A percentile compares a stretch with the other conserved stretches of the same genome.
Conservation (phyloP, 495 filamentous ascomycete genomes). For the Pseudomonodictys pantanalensis region DNA sequence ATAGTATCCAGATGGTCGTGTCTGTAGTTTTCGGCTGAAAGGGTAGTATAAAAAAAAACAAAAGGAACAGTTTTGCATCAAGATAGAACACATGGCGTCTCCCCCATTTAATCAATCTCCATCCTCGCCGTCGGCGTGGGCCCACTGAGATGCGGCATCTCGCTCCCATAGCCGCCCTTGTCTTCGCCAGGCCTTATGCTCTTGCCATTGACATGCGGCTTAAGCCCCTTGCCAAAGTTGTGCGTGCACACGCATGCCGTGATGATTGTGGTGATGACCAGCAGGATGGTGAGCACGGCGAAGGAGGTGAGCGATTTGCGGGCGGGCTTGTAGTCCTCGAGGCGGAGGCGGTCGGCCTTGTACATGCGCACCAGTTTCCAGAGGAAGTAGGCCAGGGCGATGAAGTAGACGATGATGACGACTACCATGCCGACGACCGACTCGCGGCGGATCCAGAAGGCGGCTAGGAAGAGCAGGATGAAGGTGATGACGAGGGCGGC, state of each 20-base stretch:
- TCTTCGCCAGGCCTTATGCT: conserved; percentile 67
- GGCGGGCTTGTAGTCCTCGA: conserved; percentile 64
- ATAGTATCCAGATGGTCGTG: not conserved
- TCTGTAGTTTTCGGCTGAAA: not conserved
- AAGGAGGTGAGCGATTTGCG: conserved; percentile 83
- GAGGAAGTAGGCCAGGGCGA: conserved; percentile 89
- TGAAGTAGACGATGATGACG: conserved; percentile 84
- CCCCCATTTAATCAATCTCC: conserved; percentile 70
- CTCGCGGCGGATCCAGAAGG: conserved; percentile 79
- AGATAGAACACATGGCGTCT: not conserved
- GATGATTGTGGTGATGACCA: conserved; percentile 85
- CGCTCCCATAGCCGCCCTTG: conserved; percentile 52
- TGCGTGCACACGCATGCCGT: conserved; percentile 80
- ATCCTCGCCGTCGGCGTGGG: conserved; percentile 65
- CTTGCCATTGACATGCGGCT: conserved; percentile 73
- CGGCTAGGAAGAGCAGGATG: conserved; percentile 76
- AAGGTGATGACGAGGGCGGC: conserved; percentile 90
- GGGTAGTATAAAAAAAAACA: not conserved
- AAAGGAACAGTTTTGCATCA: not conserved
- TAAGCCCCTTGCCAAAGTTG: conserved; percentile 90
- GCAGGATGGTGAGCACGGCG: conserved; percentile 82
- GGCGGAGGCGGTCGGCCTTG: conserved; percentile 46
- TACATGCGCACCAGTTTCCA: conserved; percentile 99
- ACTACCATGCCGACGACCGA: conserved; percentile 69
- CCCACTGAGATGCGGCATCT: conserved; percentile 55